Evolutionary conservation across 345 rosid species (phyloP), one percentile per base, ranked within the genome.

Genomic region (Aethionema arabicum): DNA sequence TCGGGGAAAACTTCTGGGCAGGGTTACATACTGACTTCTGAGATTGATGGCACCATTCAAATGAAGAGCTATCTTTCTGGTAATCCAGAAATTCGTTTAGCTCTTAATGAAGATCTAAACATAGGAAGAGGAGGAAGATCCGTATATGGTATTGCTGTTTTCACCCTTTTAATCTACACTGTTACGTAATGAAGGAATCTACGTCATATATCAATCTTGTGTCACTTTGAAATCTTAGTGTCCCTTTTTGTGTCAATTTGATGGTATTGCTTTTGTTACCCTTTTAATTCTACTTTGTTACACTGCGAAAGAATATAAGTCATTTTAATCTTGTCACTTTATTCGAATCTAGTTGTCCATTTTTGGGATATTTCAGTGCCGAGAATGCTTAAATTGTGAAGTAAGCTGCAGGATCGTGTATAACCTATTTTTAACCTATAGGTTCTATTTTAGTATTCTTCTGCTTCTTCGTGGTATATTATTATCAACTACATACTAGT

Each of bases 11-110:
- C 35, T 54, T 55, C 38, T 57, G 47, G 42, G 72, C 85, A 86
- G 97, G 99, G 99, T 51, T 95, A 90, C 67, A 90, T 95, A 69
- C 74, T 95, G 74, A 95, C 99, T 55, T 90, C 99, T 40, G 97
- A 95, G 76, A 90, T 95, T 59, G 97, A 95, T 76, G 99, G 99
- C 46, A 95, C 99, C 69, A 95, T 95, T 77, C 99, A 95, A 86
- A 95, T 90, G 99, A 95, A 95, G 84, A 95, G 97, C 68, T 95
- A 90, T 75, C 92, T 95, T 55, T 63, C 86, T 53, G 99, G 99
- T 41, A 95, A 86, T 75, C 99, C 96, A 4, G 99, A 95, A 88
- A 90, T 95, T 46, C 86, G 91, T 30, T 73, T 95, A 70, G 99
- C 99, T 60, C 93, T 95, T 67, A 95, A 90, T 59, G 99, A 95